Conservation (phyloP, 2,329 filamentous ascomycete species). For the Fusarium dlaminii region DNA sequence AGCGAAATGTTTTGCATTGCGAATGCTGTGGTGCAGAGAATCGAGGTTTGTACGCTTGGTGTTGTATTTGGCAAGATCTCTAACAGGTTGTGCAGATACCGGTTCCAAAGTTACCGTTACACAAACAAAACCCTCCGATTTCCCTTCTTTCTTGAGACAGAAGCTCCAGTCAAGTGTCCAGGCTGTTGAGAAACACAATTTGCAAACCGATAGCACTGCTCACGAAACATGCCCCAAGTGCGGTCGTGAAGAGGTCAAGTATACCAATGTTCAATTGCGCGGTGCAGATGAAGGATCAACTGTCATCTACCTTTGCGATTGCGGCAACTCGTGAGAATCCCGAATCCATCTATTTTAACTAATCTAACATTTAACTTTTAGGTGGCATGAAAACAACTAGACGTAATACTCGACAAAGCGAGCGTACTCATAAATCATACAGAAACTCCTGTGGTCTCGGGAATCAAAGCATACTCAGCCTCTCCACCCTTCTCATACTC, state of each 20-base stretch:
- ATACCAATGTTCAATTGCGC: conserved; percentile 84
- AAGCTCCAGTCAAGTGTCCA: conserved; percentile 87
- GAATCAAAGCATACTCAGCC: conserved; percentile 91
- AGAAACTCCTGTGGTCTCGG: conserved; percentile 62
- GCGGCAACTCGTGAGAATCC: conserved; percentile 75
- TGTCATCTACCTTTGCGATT: conserved; percentile 89
- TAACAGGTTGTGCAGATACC: conserved; percentile 63
- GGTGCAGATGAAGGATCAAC: conserved; percentile 96
- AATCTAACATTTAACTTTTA: conserved; percentile 44
- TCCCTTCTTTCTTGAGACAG: conserved; percentile 87
- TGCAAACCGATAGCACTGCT: conserved; percentile 76
- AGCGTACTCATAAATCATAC: conserved; percentile 46
- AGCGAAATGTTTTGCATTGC: conserved; percentile 81
- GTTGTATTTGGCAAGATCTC: background rate
- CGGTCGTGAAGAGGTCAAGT: conserved; percentile 83
- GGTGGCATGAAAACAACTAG: conserved; percentile 70
- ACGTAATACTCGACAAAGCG: conserved; percentile 23
- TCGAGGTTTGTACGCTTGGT: conserved; percentile 67
- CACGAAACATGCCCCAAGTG: conserved; percentile 82
- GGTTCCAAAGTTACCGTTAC: conserved; percentile 81
- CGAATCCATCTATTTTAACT: conserved; percentile 21
- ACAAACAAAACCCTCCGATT: conserved; percentile 86
- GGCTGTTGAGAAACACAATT: conserved; percentile 78
- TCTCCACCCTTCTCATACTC: conserved; percentile 93
- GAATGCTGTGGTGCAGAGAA: conserved; percentile 88